Evolutionary conservation across 2,329 filamentous ascomycete genomes (phyloP), one percentile per base, ranked within the genome.

Genomic region (Talaromyces atroroseus): DNA sequence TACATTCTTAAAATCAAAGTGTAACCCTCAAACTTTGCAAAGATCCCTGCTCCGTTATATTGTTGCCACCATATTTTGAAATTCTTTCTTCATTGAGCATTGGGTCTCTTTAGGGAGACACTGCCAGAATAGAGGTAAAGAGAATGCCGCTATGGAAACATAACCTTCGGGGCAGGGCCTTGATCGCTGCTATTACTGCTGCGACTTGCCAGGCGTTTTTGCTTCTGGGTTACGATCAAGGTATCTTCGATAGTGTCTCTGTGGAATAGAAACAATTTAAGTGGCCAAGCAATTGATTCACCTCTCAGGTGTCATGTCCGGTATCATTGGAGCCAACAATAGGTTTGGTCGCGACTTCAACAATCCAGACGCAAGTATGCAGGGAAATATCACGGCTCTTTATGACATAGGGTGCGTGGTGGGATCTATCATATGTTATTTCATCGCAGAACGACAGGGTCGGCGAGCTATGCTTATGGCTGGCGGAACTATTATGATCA

Each of bases 211-310:
- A 71, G 62, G 76, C 65, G 7, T 71, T 71, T 20, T 58, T 71
- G 4, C 60, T 72, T 4, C 62, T 72, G 1, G 78, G 78, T 8
- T 81, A 79, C 62, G 76, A 81, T 59, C 78, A 80, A 63, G 44
- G 44, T 24, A 24, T 4, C 3, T 40, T 40, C 4, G 10, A 40
- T 8, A 40, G 36, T n/a, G 8, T 29, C 8, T 8, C 36, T 16
- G 36, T 14, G 16, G 3, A n/a, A 14, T 18, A 40, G 4, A 11
- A 40, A 18, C 12, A n/a, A n/a, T n/a, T 14, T 2, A n/a, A 40
- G 8, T 18, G 14, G 3, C 18, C 24, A 48, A n/a, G 12, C 45
- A 7, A 16, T n/a, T 48, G 24, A n/a, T 26, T 16, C 24, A 38
- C 21, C n/a, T 58, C 20, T 58, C 64, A 60, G 64, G 69, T 49